A percentile compares a stretch with the other conserved stretches of the same genome.
Conservation (phyloP, 2,329 filamentous ascomycete genomes). For the Seiridium unicorne region DNA sequence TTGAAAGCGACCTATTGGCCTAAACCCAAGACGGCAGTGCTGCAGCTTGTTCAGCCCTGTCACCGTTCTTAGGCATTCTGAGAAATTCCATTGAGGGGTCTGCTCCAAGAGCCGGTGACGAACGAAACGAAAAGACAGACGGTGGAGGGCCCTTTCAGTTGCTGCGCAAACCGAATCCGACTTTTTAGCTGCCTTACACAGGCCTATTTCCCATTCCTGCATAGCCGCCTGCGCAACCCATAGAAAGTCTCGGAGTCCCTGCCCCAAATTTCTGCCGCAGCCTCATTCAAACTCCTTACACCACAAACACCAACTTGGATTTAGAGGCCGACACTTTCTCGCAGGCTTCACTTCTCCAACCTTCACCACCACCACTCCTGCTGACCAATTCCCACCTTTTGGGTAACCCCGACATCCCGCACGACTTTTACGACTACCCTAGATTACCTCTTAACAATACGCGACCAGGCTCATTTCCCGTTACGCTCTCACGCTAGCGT, state of each 20-base stretch:
- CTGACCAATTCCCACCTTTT: background rate
- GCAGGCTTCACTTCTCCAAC: background rate
- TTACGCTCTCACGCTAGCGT: background rate
- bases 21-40: slow-evolving; percentile 1
- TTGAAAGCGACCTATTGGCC: background rate
- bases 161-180: background rate
- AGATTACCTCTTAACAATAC: background rate
- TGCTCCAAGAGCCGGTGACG: background rate
- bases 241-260: background rate
- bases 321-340: background rate
- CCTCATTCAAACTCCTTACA: background rate
- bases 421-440: background rate
- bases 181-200: background rate
- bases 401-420: background rate
- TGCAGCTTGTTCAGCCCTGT: slow-evolving; percentile 2
- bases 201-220: background rate
- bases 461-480: no score
- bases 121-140: background rate
- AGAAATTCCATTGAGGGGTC: slow-evolving; percentile 3
- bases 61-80: slow-evolving; percentile 5
- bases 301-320: background rate
- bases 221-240: background rate
- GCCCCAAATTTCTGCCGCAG: background rate
- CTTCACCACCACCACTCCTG: background rate
- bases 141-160: background rate